phyloP scores from a whole-genome alignment of 1,284 basidiomycete genomes.

The Cystobasidium pallidum region DNA sequence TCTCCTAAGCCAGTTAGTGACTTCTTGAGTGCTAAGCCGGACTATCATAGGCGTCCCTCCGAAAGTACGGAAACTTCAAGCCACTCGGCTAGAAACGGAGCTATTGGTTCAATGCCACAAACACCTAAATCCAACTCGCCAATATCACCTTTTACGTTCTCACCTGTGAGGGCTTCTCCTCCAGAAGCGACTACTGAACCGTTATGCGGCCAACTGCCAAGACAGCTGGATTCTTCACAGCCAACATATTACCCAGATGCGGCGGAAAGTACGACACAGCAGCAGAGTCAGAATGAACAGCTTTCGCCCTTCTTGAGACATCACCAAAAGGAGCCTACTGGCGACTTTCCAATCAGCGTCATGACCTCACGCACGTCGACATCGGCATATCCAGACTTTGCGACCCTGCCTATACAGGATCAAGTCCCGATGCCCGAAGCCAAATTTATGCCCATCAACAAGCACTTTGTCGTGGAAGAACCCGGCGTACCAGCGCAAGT shows the following conservation, averaged over 20 bases:
- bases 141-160: conserved; percentile 19
- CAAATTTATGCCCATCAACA: not conserved
- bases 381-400: conserved; percentile 16
- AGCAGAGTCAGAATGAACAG: not conserved
- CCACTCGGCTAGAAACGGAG: not conserved
- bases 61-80: conserved; percentile 10
- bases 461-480: conserved; percentile 9
- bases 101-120: conserved; percentile 25
- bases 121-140: conserved; percentile 26
- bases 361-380: conserved; percentile 26
- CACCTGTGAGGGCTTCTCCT: conserved; percentile 1
- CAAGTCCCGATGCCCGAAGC: conserved; percentile 1
- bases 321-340: conserved; percentile 27
- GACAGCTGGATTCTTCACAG: not conserved
- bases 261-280: not conserved
- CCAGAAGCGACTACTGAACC: not conserved
- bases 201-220: not conserved
- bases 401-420: not conserved
- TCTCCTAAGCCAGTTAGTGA: not conserved
- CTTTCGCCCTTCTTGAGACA: conserved; percentile 12
- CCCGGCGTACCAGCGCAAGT: not conserved
- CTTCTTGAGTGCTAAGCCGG: not conserved
- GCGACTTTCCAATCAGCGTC: conserved; percentile 34
- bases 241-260: not conserved
- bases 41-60: not conserved